A percentile compares a stretch with the other conserved stretches of the same genome.
phyloP scores from a whole-genome alignment of 2,329 filamentous ascomycete species.

The Exophiala aquamarina region DNA sequence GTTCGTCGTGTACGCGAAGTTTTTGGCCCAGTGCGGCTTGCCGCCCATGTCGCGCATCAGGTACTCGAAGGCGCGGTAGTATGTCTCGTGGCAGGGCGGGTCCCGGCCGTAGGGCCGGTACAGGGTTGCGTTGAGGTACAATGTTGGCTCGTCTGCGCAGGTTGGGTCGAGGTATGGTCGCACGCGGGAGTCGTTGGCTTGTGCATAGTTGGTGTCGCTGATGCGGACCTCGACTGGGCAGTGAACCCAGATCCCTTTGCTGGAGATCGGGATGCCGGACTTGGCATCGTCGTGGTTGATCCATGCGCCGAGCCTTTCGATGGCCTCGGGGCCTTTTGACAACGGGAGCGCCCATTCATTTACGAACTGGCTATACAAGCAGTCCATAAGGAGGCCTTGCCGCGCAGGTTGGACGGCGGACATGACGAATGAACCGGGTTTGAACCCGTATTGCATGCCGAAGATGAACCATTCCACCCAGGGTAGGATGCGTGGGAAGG shows the following conservation, averaged over 20 bases:
- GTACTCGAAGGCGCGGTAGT: slow-evolving; percentile 89
- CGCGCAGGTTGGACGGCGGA: slow-evolving; percentile 78
- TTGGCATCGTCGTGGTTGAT: slow-evolving; percentile 68
- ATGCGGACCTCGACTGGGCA: slow-evolving; percentile 92
- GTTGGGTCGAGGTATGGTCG: slow-evolving; percentile 74
- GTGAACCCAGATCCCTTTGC: slow-evolving; percentile 78
- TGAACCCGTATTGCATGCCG: slow-evolving; percentile 95
- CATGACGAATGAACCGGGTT: slow-evolving; percentile 61
- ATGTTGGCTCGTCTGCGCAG: slow-evolving; percentile 64
- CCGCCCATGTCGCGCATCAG: slow-evolving; percentile 83
- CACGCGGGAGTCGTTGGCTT: slow-evolving; percentile 36
- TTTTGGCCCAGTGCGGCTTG: slow-evolving; percentile 90
- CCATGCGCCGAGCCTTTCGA: slow-evolving; percentile 82
- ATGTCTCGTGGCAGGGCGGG: slow-evolving; percentile 71
- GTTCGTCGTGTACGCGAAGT: slow-evolving; percentile 65
- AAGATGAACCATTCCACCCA: slow-evolving; percentile 96
- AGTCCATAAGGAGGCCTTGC: slow-evolving; percentile 88
- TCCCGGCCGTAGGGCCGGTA: slow-evolving; percentile 79
- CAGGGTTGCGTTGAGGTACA: slow-evolving; percentile 88
- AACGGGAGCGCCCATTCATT: slow-evolving; percentile 97
- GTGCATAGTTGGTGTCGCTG: slow-evolving; percentile 60
- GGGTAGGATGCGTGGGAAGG: slow-evolving; percentile 74
- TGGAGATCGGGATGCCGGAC: slow-evolving; percentile 75
- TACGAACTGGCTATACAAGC: slow-evolving; percentile 95
- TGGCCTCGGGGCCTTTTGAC: slow-evolving; percentile 79